Conservation (phyloP, 352 stramenopile genomes). For the Blastocystis sp. region DNA sequence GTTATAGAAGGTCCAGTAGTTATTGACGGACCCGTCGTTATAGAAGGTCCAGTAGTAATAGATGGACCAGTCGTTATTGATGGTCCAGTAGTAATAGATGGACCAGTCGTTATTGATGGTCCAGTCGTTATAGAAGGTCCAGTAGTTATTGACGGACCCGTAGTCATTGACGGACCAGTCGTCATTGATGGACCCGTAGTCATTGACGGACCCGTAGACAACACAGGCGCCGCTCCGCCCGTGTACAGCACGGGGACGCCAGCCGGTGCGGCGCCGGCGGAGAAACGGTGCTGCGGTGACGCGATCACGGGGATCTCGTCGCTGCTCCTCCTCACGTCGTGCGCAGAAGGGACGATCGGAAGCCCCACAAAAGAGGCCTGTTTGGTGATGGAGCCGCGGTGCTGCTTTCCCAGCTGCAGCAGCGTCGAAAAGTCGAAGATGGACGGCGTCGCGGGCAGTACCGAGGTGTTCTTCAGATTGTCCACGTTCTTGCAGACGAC, state of each 20-base stretch:
- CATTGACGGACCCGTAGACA: not conserved
- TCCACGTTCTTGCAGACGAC: slow-evolving; percentile 52
- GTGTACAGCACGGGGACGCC: not conserved
- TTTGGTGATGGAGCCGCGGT: not conserved
- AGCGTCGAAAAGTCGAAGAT: slow-evolving; percentile 33
- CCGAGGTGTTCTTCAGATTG: not conserved
- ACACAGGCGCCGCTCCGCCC: not conserved
- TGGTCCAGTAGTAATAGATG: too few relatives aligned
- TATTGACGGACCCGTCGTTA: too few relatives aligned
- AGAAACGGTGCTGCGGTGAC: not conserved
- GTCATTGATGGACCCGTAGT: not conserved
- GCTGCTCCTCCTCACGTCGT: too few relatives aligned
- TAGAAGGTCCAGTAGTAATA: too few relatives aligned
- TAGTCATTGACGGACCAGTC: not conserved
- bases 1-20: too few relatives aligned
- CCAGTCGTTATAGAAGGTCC: too few relatives aligned
- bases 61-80: too few relatives aligned
- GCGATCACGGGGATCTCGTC: not conserved
- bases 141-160: too few relatives aligned
- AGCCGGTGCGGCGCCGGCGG: not conserved
- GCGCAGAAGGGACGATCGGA: not conserved
- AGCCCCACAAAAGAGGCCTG: not conserved
- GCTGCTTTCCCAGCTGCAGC: not conserved
- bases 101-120: too few relatives aligned
- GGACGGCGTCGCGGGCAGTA: not conserved